Evolutionary conservation across 2,329 filamentous ascomycete species (phyloP), one percentile per base, ranked within the genome.

Genomic region (Paracoccidioides brasiliensis): DNA sequence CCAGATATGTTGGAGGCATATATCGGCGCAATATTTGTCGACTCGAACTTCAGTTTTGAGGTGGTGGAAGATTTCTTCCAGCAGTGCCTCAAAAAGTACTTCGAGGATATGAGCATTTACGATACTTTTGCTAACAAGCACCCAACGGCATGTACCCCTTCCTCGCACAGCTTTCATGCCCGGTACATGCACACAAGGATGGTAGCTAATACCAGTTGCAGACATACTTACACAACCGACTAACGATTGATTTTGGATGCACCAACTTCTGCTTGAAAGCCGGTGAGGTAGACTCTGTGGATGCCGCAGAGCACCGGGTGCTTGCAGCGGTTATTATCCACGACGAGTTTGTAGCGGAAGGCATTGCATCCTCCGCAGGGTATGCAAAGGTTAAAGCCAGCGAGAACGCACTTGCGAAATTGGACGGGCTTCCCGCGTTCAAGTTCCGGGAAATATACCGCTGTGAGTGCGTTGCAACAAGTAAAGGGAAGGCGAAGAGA

Each of bases 1-100:
- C 82, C 90, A 0, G 93, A 98, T 68, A 81, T 95, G 41, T 77
- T 97, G 3, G 93, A 98, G 75, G 82, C 91, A 0, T 93, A 90
- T 63, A 74, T 96, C 2, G 93, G 90, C 1, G 91, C 91, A 22
- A 78, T 96, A 28, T 97, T 97, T 67, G 86, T 98, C 9, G 93
- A 98, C 69, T 86, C 88, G 0, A 76, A 78, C 48, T 97, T 91
- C 71, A 74, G 93, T 65, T 96, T 85, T 69, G 68, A 69, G 10
- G 76, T 83, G 15, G 85, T 97, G 0, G 81, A 86, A 59, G 66
- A 67, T 0, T 97, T 98, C 72, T 96, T 95, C 70, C 71, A 81
- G n/a, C 67, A 64, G 12, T 82, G 90, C 60, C 79, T 97, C 55
- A 78, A 79, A 56, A 83, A 82, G 2, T 95, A 83, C 72, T 97